phyloP scores from a whole-genome alignment of 192 early-diverging fungal species.

The Entrophospora sp. region DNA sequence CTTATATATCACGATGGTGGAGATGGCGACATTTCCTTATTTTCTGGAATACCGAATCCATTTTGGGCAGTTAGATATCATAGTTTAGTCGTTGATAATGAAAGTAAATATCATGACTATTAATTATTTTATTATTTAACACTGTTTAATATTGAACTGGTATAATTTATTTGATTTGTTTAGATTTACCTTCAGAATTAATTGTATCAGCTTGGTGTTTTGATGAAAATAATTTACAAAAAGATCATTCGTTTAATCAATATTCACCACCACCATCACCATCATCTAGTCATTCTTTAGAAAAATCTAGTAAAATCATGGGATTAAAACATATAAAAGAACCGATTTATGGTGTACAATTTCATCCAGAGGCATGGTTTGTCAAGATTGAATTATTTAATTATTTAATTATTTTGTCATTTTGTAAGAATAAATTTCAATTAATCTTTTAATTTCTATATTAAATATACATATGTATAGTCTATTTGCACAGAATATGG shows the following conservation, averaged over 20 bases:
- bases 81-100: constrained; percentile 64
- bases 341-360: constrained; percentile 87
- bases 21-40: constrained; percentile 30
- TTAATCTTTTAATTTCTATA: too few species aligned
- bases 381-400: background rate
- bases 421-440: background rate
- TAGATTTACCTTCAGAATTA: constrained; percentile 54
- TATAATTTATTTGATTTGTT: background rate
- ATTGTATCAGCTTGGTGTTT: constrained; percentile 53
- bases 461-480: too few species aligned
- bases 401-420: background rate
- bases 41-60: constrained; percentile 48
- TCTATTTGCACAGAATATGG: constrained; percentile 85
- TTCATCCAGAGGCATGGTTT: constrained; percentile 76
- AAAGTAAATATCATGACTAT: too few species aligned
- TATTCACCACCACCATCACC: too few species aligned
- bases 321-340: constrained; percentile 57
- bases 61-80: constrained; percentile 88
- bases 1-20: constrained; percentile 32
- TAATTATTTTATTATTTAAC: background rate
- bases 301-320: constrained; percentile 55
- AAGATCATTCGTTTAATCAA: too few species aligned
- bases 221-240: constrained; percentile 24
- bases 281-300: background rate
- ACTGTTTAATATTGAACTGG: background rate